These are phyloP conservation scores for Scopulariopsis brevicaulis DNA, from an alignment of 2,329 filamentous ascomycete genomes.

Conservation along the genomic window DNA sequence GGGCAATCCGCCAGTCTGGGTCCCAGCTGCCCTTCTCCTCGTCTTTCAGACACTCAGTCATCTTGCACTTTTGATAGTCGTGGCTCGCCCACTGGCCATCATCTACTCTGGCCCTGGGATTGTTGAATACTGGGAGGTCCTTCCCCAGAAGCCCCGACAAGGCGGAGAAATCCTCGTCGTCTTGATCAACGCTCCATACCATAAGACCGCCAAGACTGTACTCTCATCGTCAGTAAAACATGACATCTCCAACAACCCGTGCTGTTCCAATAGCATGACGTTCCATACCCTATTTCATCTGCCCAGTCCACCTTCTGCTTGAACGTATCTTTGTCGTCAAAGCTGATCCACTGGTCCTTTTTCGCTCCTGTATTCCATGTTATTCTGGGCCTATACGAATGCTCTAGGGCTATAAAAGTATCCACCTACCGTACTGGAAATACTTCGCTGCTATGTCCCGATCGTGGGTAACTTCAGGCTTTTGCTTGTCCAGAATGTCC, in stretches of 20 bases:
- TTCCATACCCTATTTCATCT: slow-evolving; percentile 17
- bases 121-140: too few species aligned
- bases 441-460: slow-evolving; percentile 8
- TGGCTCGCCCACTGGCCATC: too few species aligned
- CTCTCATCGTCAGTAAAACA: too few species aligned
- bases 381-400: slow-evolving; percentile 21
- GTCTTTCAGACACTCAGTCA: too few species aligned
- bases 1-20: too few species aligned
- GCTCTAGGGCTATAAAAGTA: too few species aligned
- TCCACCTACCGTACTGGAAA: slow-evolving; percentile 14
- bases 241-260: slow-evolving; percentile 7
- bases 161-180: too few species aligned
- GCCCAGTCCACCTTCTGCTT: slow-evolving; percentile 19
- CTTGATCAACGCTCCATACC: too few species aligned
- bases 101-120: too few species aligned
- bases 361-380: slow-evolving; percentile 20
- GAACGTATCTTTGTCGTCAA: slow-evolving; percentile 23
- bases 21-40: too few species aligned
- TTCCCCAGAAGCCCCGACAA: too few species aligned
- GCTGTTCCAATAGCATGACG: slow-evolving; percentile 17
- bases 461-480: slow-evolving; percentile 12
- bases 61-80: too few species aligned
- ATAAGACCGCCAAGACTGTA: slow-evolving; percentile 15
- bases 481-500: slow-evolving; percentile 14
- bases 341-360: slow-evolving; percentile 25